Conservation (phyloP, 164 flowering plant genomes). For the Stephania cephalantha region DNA sequence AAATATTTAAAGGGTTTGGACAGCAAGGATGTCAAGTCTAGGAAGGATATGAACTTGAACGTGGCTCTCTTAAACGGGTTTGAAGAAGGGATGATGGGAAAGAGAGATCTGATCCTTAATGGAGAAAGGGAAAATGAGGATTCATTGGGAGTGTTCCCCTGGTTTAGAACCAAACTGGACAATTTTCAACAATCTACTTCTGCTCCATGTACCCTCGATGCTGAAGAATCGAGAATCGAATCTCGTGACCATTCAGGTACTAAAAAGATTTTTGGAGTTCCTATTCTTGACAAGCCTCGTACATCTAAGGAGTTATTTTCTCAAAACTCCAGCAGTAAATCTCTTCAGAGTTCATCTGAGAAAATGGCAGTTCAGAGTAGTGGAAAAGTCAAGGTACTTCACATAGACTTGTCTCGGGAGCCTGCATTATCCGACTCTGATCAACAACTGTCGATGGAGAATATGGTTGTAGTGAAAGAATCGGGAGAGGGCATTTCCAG, state of each 20-base stretch:
- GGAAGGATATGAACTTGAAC: conserved; percentile 32
- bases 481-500: conserved; percentile 8
- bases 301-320: conserved; percentile 25
- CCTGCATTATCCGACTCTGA: conserved; percentile 22
- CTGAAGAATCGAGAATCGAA: conserved; percentile 23
- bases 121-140: conserved; percentile 28
- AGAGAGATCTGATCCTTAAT: conserved; percentile 18
- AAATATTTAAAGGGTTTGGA: conserved; percentile 27
- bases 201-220: conserved; percentile 21
- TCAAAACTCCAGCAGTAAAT: conserved; percentile 15
- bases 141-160: conserved; percentile 20
- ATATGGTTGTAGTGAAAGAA: conserved; percentile 21
- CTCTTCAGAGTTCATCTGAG: conserved; percentile 14
- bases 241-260: conserved; percentile 16
- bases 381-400: conserved; percentile 26
- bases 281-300: conserved; percentile 40
- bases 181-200: conserved; percentile 19
- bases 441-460: conserved; percentile 18
- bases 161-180: conserved; percentile 23
- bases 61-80: conserved; percentile 26
- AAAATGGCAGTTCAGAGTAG: conserved; percentile 18
- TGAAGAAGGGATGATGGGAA: conserved; percentile 16
- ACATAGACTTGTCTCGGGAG: conserved; percentile 51
- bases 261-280: conserved; percentile 55
- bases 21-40: conserved; percentile 29